A percentile compares a stretch with the other conserved stretches of the same genome.
These are phyloP conservation scores for Barbatosphaeria neglecta DNA, from an alignment of 495 filamentous ascomycete genomes.

Conservation along the genomic window DNA sequence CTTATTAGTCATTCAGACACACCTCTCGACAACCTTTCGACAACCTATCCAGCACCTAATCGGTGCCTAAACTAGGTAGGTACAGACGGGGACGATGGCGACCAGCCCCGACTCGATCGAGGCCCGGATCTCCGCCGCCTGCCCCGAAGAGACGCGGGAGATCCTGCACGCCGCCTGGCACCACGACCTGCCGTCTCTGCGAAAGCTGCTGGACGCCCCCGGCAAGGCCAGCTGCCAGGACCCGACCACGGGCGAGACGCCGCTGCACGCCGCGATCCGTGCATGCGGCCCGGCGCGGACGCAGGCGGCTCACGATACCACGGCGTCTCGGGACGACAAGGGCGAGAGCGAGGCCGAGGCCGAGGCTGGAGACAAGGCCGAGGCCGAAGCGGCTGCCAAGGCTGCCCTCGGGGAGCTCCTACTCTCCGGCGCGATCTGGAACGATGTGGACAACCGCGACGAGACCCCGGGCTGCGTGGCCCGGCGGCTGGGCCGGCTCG, in stretches of 20 bases:
- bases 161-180: constrained; percentile 73
- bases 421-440: constrained; percentile 90
- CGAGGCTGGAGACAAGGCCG: too few relatives aligned
- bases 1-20: too few relatives aligned
- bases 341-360: too few relatives aligned
- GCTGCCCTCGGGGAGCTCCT: constrained; percentile 66
- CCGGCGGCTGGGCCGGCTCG: constrained; percentile 51
- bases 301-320: constrained; percentile 25
- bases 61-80: too few relatives aligned
- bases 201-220: constrained; percentile 53
- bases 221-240: constrained; percentile 68
- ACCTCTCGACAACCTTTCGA: too few relatives aligned
- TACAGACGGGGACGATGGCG: not conserved
- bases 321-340: too few relatives aligned
- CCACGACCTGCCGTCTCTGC: constrained; percentile 68
- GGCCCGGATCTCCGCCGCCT: constrained; percentile 31
- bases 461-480: constrained; percentile 93
- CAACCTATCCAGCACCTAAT: too few relatives aligned
- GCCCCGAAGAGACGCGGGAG: constrained; percentile 32
- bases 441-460: constrained; percentile 71
- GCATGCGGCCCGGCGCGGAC: constrained; percentile 51
- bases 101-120: constrained; percentile 27
- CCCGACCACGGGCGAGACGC: constrained; percentile 70
- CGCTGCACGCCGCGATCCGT: constrained; percentile 83
- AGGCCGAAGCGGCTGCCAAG: constrained; percentile 42